Percentiles rank a stretch among this genome's conserved stretches.
phyloP scores from a whole-genome alignment of 257 asterid species.

The Plantago ovata region DNA sequence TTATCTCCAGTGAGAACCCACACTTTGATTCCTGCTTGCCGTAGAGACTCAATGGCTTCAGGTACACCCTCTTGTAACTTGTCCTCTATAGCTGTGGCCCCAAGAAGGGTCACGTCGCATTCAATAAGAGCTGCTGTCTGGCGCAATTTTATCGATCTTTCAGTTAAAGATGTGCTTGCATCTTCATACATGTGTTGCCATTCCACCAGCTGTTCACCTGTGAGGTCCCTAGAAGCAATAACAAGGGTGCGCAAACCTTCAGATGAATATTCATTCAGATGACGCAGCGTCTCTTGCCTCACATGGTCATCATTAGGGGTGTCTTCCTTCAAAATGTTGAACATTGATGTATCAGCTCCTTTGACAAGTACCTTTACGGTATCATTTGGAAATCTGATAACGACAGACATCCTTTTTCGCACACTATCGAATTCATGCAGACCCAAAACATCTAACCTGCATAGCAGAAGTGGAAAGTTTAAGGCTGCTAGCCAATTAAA shows the following conservation, averaged over 20 bases:
- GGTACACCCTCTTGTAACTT: constrained; percentile 97
- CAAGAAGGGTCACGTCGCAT: constrained; percentile 79
- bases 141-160: constrained; percentile 74
- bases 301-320: constrained; percentile 38
- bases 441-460: constrained; percentile 98
- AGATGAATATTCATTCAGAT: constrained; percentile 79
- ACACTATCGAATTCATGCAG: constrained; percentile 97
- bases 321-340: constrained; percentile 59
- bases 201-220: constrained; percentile 65
- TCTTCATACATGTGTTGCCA: constrained; percentile 94
- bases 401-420: constrained; percentile 97
- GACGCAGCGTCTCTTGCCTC: constrained; percentile 48
- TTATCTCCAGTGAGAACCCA: constrained; percentile 99
- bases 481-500: constrained; percentile 9
- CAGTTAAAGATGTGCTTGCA: constrained; percentile 97
- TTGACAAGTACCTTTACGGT: constrained; percentile 87
- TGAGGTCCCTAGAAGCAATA: constrained; percentile 74
- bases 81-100: constrained; percentile 98
- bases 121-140: constrained; percentile 89
- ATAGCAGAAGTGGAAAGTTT: constrained; percentile 18
- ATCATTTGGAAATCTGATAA: constrained; percentile 73
- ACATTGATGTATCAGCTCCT: constrained; percentile 95
- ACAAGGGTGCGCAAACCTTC: constrained; percentile 98
- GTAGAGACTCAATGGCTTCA: constrained; percentile 87
- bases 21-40: constrained; percentile 96